Base-by-base conservation (phyloP, 2,329 filamentous ascomycete genomes). In the Trichoderma sp. region DNA sequence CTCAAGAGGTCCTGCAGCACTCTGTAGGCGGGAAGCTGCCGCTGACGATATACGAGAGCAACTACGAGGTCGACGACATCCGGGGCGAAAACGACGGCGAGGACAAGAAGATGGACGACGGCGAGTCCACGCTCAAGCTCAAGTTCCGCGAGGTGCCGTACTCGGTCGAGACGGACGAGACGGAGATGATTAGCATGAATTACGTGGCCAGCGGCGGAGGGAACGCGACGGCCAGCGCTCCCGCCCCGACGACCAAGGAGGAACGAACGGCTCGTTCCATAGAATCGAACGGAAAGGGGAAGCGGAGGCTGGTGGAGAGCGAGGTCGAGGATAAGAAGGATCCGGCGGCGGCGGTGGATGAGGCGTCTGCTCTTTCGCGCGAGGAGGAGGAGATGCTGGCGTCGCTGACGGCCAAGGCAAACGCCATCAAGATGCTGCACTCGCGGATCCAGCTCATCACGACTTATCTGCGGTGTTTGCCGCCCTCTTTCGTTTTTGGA, bases 111-210 rank as follows among this genome's bases (percentile, higher is more conserved):
- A 90, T 94, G 79, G 89, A 91, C 68, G 90, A 92, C 68, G 75
- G 83, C 74, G 77, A 86, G 41, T 75, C 80, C 1, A 76, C 80
- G 2, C 74, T 88, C 26, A 85, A 83, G 58, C 83, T 95, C 67
- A 90, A 86, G 72, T 98, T 98, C 77, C 86, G 89, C 66, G 90
- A 96, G 73, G 78, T 98, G 10, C 87, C 90, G 1, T 98, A 95
- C 76, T 90, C 90, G 0, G 88, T 98, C 2, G 95, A 98, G 78
- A 97, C 93, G 0, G 92, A 92, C 10, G 93, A 98, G 76, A 93
- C 93, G 1, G 95, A 99, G 77, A 97, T 97, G 93, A 98, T 99
- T 69, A 91, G 91, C 70, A 91, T 99, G 72, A 93, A 97, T 77
- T 96, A 93, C 69, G 90, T 99, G 21, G 93, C 94, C 0, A 88